These are phyloP conservation scores for Solanum bulbocastanum DNA, from an alignment of 257 asterid genomes.

Conservation along the genomic window DNA sequence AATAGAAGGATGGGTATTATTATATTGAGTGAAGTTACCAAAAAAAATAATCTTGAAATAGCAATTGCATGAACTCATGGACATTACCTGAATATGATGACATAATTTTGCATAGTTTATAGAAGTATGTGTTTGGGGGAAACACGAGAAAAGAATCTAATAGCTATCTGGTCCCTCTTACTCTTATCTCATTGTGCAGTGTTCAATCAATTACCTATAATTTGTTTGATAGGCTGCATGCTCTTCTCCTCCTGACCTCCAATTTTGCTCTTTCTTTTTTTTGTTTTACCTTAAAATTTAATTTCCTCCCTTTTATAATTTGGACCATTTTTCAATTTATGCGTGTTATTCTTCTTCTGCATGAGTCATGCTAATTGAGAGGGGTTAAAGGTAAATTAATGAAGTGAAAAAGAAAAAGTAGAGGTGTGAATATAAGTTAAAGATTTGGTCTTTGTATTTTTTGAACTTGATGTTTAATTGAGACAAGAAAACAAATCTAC, in stretches of 20 bases:
- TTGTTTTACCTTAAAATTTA: background rate
- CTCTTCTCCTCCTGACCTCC: background rate
- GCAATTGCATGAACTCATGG: background rate
- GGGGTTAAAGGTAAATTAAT: background rate
- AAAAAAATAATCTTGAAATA: background rate
- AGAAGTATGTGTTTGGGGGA: background rate
- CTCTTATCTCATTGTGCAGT: background rate
- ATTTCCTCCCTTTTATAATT: background rate
- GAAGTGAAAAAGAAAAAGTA: background rate
- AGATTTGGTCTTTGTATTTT: background rate
- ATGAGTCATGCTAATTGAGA: background rate
- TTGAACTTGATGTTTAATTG: background rate
- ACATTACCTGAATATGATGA: background rate
- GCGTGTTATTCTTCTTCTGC: fast-evolving
- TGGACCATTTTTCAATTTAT: too few relatives aligned
- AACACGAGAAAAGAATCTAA: slow-evolving; percentile 1
- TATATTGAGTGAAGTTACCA: too few relatives aligned
- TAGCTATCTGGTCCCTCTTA: background rate
- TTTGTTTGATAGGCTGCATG: background rate
- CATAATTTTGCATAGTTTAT: background rate
- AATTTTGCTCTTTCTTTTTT: background rate
- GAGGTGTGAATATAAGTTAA: background rate
- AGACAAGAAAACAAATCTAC: background rate
- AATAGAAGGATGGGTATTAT: background rate
- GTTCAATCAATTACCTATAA: background rate